phyloP scores from a whole-genome alignment of 257 asterid species.

The Thymus quinquecostatus region DNA sequence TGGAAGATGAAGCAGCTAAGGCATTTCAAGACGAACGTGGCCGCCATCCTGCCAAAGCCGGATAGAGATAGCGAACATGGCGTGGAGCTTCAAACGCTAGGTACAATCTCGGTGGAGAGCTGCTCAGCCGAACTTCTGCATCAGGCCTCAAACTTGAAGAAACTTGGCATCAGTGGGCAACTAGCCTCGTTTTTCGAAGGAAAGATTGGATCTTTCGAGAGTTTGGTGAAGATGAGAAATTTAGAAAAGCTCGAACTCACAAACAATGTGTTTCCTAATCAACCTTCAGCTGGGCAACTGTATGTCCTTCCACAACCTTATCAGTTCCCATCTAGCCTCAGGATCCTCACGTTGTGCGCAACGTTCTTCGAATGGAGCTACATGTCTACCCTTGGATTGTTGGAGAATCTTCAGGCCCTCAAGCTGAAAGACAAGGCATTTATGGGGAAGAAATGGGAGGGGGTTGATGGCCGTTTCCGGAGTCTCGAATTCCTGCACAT shows the following conservation, averaged over 20 bases:
- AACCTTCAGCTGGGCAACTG: not conserved
- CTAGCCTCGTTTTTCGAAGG: not conserved
- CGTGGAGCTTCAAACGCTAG: slow-evolving; percentile 9
- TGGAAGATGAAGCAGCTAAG: slow-evolving; percentile 15
- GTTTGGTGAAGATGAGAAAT: not conserved
- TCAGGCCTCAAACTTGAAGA: not conserved
- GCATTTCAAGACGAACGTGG: slow-evolving; percentile 16
- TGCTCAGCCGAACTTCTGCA: not conserved
- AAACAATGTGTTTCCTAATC: not conserved
- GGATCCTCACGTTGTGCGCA: not conserved
- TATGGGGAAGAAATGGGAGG: not conserved
- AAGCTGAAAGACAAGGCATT: slow-evolving; percentile 1
- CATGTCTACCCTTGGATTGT: not conserved
- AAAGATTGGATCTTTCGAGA: not conserved
- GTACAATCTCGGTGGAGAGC: not conserved
- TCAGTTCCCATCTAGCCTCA: not conserved
- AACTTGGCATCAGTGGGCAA: slow-evolving; percentile 7
- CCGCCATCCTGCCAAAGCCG: slow-evolving; percentile 3
- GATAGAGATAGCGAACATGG: not conserved
- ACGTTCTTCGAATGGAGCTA: not conserved
- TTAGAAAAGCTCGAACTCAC: not conserved
- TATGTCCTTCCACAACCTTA: not conserved
- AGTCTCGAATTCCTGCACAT: not conserved
- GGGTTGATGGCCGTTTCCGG: not conserved
- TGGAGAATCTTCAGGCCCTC: not conserved